Evolutionary conservation across 768 basidiomycete genomes (phyloP), one percentile per base, ranked within the genome.

Genomic region (Trametes maxima): DNA sequence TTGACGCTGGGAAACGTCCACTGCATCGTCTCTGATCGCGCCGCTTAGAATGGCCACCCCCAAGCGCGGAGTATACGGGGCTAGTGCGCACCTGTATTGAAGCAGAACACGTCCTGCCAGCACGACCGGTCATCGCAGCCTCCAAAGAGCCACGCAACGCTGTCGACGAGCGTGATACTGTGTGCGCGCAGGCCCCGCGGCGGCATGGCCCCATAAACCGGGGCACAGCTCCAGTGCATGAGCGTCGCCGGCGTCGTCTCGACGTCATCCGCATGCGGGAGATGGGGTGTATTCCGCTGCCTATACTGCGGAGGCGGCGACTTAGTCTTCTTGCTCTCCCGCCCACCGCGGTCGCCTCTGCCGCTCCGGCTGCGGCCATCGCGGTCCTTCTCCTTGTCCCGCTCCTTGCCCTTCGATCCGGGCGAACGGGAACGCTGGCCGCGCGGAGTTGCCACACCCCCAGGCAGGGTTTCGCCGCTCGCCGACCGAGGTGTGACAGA

Each of bases 161-260:
- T 82, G 60, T 95, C 94, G 19, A 95, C 87, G 47, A 95, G 77
- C 0, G 90, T 95, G 44, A 89, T 88, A 5, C 83, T 92, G 70
- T 95, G 94, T 2, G 92, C 90, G 4, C 94, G 84, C 77, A 95
- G 84, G 11, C 82, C 83, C 54, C 84, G 80, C 67, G 77, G 82
- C 2, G 92, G 90, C 35, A 91, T 64, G 0, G 75, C 57, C 0
- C 92, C 92, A 72, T 87, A 89, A 19, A 90, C 88, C 0, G 92
- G 90, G 0, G 92, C 92, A 54, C 82, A 81, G 69, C 88, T 89
- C 92, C 92, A 94, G 72, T 94, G 87, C 87, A 93, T 91, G 39
- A 81, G 77, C 0, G 91, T 90, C 51, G 89, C 83, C 1, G 92
- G 86, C 0, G 84, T 86, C 36, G 77, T 76, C 52, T 82, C 78